phyloP scores from a whole-genome alignment of 2,329 filamentous ascomycete species.

The Penicillium sp. region DNA sequence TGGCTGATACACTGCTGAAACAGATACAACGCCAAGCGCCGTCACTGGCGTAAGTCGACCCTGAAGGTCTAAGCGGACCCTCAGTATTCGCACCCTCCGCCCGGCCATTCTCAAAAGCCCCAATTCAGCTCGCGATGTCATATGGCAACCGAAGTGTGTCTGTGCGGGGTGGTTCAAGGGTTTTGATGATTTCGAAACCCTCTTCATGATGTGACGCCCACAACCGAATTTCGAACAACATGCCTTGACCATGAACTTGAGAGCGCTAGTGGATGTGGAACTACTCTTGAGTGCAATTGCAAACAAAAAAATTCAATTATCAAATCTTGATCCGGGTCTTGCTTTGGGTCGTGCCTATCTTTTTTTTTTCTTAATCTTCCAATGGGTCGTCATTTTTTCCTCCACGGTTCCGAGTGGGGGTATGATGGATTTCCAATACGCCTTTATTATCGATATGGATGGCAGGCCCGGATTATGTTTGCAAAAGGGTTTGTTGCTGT shows the following conservation, averaged over 20 bases:
- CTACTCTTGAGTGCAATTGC: constrained; percentile 20
- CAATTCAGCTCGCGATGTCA: constrained; percentile 28
- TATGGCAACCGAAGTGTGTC: constrained; percentile 20
- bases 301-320: constrained; percentile 12
- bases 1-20: constrained; percentile 11
- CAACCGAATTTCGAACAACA: constrained; percentile 13
- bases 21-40: constrained; percentile 99
- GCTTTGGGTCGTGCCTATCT: background rate
- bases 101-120: constrained; percentile 31
- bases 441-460: background rate
- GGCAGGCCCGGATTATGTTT: constrained; percentile 5
- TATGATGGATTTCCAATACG: background rate
- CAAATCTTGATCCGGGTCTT: constrained; percentile 11
- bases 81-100: constrained; percentile 40
- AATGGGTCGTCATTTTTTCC: background rate
- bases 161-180: constrained; percentile 15
- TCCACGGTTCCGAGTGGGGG: constrained; percentile 9
- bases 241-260: constrained; percentile 13
- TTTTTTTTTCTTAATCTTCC: constrained; percentile 2
- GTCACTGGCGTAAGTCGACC: constrained; percentile 99
- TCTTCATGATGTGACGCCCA: constrained; percentile 19
- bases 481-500: constrained; percentile 1
- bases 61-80: constrained; percentile 81
- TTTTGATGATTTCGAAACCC: constrained; percentile 25
- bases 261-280: constrained; percentile 24